phyloP scores from a whole-genome alignment of 2,329 filamentous ascomycete species.

The Fusarium succisae region DNA sequence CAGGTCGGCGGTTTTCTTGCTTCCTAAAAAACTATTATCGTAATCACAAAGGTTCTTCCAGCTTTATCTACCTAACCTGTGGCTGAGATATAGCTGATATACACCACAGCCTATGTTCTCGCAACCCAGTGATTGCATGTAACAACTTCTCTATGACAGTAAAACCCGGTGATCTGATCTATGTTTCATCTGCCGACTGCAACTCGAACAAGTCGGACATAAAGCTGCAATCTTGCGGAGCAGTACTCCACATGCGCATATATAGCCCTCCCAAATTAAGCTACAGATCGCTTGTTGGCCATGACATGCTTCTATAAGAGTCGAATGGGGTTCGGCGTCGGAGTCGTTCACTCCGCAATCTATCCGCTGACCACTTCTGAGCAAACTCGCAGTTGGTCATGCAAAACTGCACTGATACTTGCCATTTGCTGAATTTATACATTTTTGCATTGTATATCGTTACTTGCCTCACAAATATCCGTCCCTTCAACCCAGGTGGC shows the following conservation, averaged over 20 bases:
- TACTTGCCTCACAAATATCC: not conserved
- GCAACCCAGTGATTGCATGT: not conserved
- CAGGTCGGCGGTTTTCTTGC: not conserved
- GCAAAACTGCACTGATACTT: not conserved
- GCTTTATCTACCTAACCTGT: not conserved
- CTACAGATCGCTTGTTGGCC: not conserved
- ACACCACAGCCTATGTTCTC: not conserved
- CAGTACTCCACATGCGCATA: conserved; percentile 11
- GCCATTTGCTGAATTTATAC: not conserved
- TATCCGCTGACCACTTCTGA: not conserved
- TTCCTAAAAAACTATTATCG: no score
- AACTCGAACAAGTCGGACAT: conserved; percentile 5
- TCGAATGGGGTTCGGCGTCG: not conserved
- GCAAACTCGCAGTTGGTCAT: not conserved
- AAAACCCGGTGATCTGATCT: conserved; percentile 1
- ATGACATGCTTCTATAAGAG: not conserved
- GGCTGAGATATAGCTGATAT: not conserved
- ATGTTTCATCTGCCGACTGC: conserved; percentile 2
- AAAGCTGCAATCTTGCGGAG: conserved; percentile 27
- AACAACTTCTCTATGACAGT: not conserved
- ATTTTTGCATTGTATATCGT: not conserved
- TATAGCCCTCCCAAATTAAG: not conserved
- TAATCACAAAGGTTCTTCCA: not conserved
- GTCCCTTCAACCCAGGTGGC: not conserved
- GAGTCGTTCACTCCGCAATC: not conserved